Evolutionary conservation across 2,329 filamentous ascomycete species (phyloP).

Genomic region (Aureobasidium melanogenum): DNA sequence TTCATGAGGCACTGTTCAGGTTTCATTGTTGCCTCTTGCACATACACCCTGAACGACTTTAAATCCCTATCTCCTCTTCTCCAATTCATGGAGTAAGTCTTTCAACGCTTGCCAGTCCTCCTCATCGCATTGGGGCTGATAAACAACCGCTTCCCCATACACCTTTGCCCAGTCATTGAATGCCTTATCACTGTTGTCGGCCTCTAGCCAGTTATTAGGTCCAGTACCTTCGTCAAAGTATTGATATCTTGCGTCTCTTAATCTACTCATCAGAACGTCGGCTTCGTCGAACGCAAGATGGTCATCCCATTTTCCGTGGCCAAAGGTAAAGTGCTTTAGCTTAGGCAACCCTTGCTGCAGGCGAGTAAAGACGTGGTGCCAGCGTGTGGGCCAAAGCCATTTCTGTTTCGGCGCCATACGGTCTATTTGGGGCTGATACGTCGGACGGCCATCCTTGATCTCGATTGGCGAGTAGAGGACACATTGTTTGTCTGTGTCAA

Average conservation of each 20-base stretch:
- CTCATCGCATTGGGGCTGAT: background rate
- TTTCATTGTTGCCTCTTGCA: too few species aligned
- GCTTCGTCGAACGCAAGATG: background rate
- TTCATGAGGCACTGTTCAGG: too few species aligned
- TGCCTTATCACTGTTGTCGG: background rate
- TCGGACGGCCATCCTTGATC: background rate
- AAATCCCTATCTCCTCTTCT: background rate
- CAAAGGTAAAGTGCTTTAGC: background rate
- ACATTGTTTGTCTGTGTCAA: background rate
- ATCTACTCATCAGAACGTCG: background rate
- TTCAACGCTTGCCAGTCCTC: background rate
- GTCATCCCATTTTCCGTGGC: background rate
- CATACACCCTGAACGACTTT: too few species aligned
- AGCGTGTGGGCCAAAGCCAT: background rate
- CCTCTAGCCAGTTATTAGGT: background rate
- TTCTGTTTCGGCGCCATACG: background rate
- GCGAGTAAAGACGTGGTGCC: background rate
- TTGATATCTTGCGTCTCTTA: background rate
- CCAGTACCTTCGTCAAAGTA: background rate
- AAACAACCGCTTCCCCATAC: background rate
- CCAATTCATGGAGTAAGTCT: background rate
- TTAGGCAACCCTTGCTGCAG: background rate
- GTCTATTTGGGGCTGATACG: background rate
- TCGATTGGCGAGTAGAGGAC: background rate
- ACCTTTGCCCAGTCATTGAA: background rate